A percentile compares a stretch with the other conserved stretches of the same genome.
Conservation (phyloP, 106 monocot genomes). For the Phalaenopsis equestris region DNA sequence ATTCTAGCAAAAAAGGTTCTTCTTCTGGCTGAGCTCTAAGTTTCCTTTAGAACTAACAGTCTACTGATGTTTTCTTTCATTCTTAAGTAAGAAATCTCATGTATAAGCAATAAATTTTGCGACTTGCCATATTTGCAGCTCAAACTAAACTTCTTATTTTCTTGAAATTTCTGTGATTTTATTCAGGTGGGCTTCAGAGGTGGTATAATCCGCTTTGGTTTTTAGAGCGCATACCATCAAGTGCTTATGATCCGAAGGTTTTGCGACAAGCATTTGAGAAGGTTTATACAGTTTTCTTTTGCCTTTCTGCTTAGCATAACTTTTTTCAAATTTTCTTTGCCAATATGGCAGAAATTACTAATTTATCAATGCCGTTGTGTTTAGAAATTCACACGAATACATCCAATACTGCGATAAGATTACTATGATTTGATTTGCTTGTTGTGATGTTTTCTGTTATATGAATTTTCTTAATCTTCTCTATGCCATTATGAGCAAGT, state of each 20-base stretch:
- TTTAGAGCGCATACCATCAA: slow-evolving; percentile 61
- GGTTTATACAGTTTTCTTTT: slow-evolving; percentile 17
- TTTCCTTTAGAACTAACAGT: not conserved
- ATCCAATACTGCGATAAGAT: not conserved
- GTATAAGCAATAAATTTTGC: not conserved
- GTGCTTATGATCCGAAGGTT: slow-evolving; percentile 60
- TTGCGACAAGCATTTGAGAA: slow-evolving; percentile 79
- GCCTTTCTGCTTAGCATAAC: not conserved
- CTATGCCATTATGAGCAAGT: not conserved
- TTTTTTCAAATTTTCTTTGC: not conserved
- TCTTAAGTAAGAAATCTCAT: not conserved
- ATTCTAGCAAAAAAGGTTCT: slow-evolving; percentile 60
- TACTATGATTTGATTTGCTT: not conserved
- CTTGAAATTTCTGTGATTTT: not conserved
- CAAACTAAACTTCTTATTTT: not conserved
- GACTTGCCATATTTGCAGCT: not conserved
- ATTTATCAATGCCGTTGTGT: not conserved
- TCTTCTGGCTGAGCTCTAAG: not conserved
- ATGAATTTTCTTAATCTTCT: not conserved
- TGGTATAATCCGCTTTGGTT: slow-evolving; percentile 96
- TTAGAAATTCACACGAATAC: not conserved
- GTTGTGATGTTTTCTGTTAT: not conserved
- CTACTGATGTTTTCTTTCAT: slow-evolving; percentile 1
- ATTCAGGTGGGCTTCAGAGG: slow-evolving; percentile 37
- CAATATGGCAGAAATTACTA: not conserved